Evolutionary conservation across 1,284 basidiomycete genomes (phyloP).

Genomic region (Trichosporon sp.): DNA sequence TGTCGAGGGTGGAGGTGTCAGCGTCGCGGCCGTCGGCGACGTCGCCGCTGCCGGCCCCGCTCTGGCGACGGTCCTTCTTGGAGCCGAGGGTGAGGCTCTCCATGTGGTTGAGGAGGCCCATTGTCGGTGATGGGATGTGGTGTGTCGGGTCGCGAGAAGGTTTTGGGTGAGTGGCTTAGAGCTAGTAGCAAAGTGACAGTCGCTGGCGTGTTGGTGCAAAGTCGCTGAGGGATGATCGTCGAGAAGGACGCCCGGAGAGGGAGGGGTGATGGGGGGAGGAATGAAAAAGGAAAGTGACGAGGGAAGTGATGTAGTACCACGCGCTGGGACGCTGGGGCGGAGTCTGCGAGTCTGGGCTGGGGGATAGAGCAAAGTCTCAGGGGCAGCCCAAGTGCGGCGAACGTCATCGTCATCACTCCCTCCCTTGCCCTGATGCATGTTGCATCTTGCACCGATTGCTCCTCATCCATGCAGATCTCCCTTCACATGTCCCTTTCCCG

Average conservation of each 20-base stretch:
- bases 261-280: slow-evolving; percentile 4
- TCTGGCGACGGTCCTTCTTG: slow-evolving; percentile 12
- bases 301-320: not conserved
- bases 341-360: too few species aligned
- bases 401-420: too few species aligned
- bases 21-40: slow-evolving; percentile 47
- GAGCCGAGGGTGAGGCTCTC: slow-evolving; percentile 37
- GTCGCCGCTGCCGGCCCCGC: not conserved
- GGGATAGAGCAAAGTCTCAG: too few species aligned
- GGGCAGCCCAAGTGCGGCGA: too few species aligned
- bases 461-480: too few species aligned
- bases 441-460: too few species aligned
- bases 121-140: slow-evolving; percentile 23
- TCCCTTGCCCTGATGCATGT: too few species aligned
- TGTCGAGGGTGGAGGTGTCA: slow-evolving; percentile 55
- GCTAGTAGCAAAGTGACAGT: not conserved
- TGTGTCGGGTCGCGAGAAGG: not conserved
- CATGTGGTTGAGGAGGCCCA: slow-evolving; percentile 45
- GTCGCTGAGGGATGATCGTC: not conserved
- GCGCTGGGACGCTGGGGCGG: too few species aligned
- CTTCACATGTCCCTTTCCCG: too few species aligned
- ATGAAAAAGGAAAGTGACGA: slow-evolving; percentile 10
- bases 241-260: not conserved
- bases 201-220: not conserved
- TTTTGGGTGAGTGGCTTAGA: not conserved